Evolutionary conservation across 176 grass and related monocot genomes (phyloP).

Genomic region (Ananas comosus): DNA sequence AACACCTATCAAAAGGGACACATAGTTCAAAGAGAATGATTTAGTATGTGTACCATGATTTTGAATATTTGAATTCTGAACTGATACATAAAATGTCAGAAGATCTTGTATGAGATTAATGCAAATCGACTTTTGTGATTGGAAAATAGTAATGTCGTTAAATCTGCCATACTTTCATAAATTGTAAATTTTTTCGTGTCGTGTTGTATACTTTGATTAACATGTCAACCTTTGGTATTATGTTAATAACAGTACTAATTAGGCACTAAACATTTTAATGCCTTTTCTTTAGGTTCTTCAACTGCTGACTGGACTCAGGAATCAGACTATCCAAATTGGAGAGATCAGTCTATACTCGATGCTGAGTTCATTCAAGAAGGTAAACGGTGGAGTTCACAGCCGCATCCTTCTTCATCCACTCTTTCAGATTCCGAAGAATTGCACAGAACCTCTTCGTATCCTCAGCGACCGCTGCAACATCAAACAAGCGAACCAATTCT

Average conservation of each 20-base stretch:
- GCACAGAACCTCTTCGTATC: slow-evolving; percentile 82
- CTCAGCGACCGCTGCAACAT: slow-evolving; percentile 64
- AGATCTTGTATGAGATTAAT: too few species aligned
- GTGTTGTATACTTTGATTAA: neutral
- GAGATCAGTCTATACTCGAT: slow-evolving; percentile 57
- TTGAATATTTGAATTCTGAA: too few species aligned
- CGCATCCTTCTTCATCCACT: slow-evolving; percentile 33
- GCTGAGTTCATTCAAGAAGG: slow-evolving; percentile 58
- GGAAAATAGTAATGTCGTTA: too few species aligned
- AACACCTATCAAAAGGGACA: too few species aligned
- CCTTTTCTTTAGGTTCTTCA: slow-evolving; percentile 65
- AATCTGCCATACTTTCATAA: too few species aligned
- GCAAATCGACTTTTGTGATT: too few species aligned
- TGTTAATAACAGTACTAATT: neutral
- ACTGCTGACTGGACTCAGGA: slow-evolving; percentile 82
- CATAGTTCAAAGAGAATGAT: too few species aligned
- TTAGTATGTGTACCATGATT: too few species aligned
- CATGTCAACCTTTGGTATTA: neutral
- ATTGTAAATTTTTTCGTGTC: neutral
- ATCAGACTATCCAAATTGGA: slow-evolving; percentile 53
- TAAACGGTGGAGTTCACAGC: slow-evolving; percentile 71
- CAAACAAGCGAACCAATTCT: slow-evolving; percentile 53
- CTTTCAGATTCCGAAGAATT: slow-evolving; percentile 56
- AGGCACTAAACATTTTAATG: slow-evolving; percentile 25
- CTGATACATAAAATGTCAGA: too few species aligned